These are phyloP conservation scores for Raphanus sativus DNA, from an alignment of 345 rosid genomes.

Conservation along the genomic window DNA sequence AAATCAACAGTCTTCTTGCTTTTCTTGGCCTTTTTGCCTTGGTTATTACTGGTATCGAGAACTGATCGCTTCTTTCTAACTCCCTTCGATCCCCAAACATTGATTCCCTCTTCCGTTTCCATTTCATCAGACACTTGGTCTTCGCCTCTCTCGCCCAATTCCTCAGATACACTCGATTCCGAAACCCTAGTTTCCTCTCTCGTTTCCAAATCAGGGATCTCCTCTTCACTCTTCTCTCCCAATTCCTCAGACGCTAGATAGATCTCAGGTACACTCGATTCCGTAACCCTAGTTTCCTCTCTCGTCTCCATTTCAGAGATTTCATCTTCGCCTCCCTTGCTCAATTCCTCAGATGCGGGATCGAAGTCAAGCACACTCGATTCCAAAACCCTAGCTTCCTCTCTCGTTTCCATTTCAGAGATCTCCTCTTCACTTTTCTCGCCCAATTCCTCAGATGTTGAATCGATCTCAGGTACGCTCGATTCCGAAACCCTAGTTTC, in stretches of 20 bases:
- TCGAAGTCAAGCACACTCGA: neutral
- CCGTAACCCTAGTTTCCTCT: slow-evolving; percentile 12
- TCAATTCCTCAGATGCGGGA: neutral
- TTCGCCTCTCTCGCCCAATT: neutral
- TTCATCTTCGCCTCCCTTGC: slow-evolving; percentile 12
- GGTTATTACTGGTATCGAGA: slow-evolving; percentile 20
- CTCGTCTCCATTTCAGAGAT: neutral
- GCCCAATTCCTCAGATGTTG: slow-evolving; percentile 29
- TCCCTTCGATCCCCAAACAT: slow-evolving; percentile 15
- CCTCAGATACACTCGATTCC: neutral
- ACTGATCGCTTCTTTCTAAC: slow-evolving; percentile 28
- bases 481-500: slow-evolving; percentile 15
- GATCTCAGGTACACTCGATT: neutral
- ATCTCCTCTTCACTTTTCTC: slow-evolving; percentile 18
- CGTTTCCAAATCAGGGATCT: neutral
- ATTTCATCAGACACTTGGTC: neutral
- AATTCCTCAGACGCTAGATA: neutral
- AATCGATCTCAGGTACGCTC: slow-evolving; percentile 40
- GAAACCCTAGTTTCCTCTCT: neutral
- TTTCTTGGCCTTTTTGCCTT: slow-evolving; percentile 38
- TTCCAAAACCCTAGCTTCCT: neutral
- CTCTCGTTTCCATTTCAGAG: slow-evolving; percentile 31
- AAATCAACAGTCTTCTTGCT: slow-evolving; percentile 37
- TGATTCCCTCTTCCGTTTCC: slow-evolving; percentile 15
- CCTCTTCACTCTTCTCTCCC: neutral